These are phyloP conservation scores for Aspergillus pseudoterreus DNA, from an alignment of 2,329 filamentous ascomycete species.

Conservation along the genomic window DNA sequence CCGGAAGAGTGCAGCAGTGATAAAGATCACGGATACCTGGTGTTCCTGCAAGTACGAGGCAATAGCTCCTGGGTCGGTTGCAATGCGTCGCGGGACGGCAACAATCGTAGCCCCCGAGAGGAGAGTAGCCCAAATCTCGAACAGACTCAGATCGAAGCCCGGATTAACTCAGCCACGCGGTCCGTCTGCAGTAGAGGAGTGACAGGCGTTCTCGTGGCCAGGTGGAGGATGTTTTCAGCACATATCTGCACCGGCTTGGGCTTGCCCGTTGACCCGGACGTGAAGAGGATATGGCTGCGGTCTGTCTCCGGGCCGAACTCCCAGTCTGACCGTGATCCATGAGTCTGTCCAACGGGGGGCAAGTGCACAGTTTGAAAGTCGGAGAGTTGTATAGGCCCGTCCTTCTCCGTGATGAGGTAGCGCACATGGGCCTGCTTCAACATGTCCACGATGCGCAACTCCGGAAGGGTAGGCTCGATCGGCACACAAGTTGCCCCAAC, in stretches of 20 bases:
- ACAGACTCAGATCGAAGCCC: conserved; percentile 11
- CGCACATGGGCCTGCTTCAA: conserved; percentile 4
- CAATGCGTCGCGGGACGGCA: background rate
- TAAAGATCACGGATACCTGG: background rate
- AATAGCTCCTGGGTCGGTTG: background rate
- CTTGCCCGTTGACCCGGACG: conserved; percentile 63
- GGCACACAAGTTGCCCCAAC: conserved; percentile 3
- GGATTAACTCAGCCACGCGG: conserved; percentile 10
- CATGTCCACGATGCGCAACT: background rate
- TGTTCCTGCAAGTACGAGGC: background rate
- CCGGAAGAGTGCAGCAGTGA: conserved; percentile 4
- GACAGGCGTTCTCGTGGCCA: conserved; percentile 1
- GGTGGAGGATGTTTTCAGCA: conserved; percentile 41
- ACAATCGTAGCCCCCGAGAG: conserved; percentile 10
- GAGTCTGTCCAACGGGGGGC: background rate
- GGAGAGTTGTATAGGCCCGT: background rate
- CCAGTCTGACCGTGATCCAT: background rate
- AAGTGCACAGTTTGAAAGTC: background rate
- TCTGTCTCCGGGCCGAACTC: background rate
- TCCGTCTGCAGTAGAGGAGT: conserved; percentile 8
- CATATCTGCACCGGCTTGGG: conserved; percentile 77
- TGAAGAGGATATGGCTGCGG: conserved; percentile 48
- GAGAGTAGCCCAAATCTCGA: conserved; percentile 12
- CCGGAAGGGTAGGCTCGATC: conserved; percentile 4
- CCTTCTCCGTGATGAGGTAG: conserved; percentile 1